Evolutionary conservation across 2,329 filamentous ascomycete genomes (phyloP).

Genomic region (Diaporthe amygdali): DNA sequence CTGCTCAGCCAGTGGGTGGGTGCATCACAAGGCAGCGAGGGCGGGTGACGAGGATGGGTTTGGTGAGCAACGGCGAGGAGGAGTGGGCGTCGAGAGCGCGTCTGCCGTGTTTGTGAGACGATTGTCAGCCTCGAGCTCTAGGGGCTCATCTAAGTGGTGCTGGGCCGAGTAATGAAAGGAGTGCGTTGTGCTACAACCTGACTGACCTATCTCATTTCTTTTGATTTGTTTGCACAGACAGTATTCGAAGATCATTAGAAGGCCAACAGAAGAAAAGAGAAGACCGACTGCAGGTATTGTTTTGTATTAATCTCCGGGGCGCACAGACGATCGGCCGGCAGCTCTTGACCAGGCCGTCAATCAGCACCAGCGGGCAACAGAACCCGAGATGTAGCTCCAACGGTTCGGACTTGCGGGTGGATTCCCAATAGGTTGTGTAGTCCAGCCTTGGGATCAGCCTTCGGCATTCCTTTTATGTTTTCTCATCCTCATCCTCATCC

Average conservation of each 20-base stretch:
- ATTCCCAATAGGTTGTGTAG: background rate
- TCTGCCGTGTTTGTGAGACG: background rate
- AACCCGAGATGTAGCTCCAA: background rate
- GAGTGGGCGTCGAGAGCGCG: background rate
- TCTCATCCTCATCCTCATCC: background rate
- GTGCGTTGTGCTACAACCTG: background rate
- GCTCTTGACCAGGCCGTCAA: background rate
- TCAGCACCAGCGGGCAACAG: background rate
- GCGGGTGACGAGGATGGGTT: background rate
- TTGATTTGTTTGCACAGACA: conserved; percentile 3
- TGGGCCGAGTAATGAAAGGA: background rate
- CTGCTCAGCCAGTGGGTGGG: background rate
- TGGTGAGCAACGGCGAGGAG: background rate
- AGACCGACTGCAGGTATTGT: background rate
- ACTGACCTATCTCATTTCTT: conserved; percentile 4
- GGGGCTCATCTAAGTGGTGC: background rate
- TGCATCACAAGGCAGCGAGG: background rate
- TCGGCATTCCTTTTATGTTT: background rate
- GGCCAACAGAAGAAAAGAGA: conserved; percentile 2
- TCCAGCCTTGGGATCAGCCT: background rate
- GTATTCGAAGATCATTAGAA: background rate
- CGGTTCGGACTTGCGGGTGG: background rate
- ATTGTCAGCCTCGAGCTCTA: background rate
- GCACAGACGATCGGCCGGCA: background rate
- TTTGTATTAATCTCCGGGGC: conserved; percentile 9